Evolutionary conservation across 139 green algal genomes (phyloP).

Genomic region (Chlamydomonas eustigma): DNA sequence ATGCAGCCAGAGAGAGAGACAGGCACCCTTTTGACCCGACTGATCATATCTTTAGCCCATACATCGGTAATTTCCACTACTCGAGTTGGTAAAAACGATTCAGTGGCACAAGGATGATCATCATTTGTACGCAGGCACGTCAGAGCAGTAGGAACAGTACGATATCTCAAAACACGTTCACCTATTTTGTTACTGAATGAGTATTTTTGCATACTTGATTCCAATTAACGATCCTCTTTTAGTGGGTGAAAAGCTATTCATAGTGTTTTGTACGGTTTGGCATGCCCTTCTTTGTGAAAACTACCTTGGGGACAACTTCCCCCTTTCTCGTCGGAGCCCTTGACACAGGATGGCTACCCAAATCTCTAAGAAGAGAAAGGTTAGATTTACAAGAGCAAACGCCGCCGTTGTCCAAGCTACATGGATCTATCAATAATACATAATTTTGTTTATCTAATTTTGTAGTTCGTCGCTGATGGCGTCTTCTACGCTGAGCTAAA

Average conservation of each 20-base stretch:
- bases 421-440: neutral
- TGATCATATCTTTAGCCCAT: neutral
- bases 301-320: too few relatives aligned
- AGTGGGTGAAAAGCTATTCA: too few relatives aligned
- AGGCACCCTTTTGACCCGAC: neutral
- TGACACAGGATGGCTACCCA: conserved; percentile 28
- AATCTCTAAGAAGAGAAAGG: conserved; percentile 59
- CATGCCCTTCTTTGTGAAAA: too few relatives aligned
- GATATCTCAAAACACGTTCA: too few relatives aligned
- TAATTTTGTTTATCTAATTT: neutral
- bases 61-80: neutral
- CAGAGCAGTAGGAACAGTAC: too few relatives aligned
- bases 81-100: too few relatives aligned
- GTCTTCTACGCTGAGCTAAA: conserved; percentile 99
- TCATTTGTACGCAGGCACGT: too few relatives aligned
- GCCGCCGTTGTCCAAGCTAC: neutral
- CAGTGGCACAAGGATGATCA: too few relatives aligned
- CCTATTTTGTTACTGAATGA: too few relatives aligned
- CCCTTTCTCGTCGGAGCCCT: neutral
- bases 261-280: too few relatives aligned
- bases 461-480: conserved; percentile 96
- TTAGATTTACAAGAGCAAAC: neutral
- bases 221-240: too few relatives aligned
- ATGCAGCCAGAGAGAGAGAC: neutral
- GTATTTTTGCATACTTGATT: too few relatives aligned